Conservation (phyloP, 768 basidiomycete genomes). For the Floccularia luteovirens region DNA sequence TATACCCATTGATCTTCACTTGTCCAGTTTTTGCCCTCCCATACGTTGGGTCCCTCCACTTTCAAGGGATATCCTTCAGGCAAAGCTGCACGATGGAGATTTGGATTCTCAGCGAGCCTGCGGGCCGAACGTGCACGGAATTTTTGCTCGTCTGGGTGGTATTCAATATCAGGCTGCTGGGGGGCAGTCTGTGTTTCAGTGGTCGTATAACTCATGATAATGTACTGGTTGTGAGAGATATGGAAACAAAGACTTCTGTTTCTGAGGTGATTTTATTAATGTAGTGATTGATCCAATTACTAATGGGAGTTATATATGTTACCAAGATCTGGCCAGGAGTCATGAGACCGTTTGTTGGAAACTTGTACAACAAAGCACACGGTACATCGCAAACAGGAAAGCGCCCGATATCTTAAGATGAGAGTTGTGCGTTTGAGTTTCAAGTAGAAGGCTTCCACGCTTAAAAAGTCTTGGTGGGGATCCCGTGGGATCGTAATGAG, state of each 20-base stretch:
- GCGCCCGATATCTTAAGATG: too few species aligned
- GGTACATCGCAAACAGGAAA: too few species aligned
- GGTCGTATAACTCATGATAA: background rate
- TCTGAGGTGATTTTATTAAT: background rate
- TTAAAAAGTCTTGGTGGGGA: too few species aligned
- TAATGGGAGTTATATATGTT: too few species aligned
- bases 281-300: too few species aligned
- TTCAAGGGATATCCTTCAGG: constrained; percentile 27
- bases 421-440: too few species aligned
- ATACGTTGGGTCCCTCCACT: constrained; percentile 30
- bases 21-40: constrained; percentile 37
- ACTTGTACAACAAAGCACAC: too few species aligned
- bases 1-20: constrained; percentile 36
- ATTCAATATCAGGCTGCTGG: constrained; percentile 28
- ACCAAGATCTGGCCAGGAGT: too few species aligned
- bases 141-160: constrained; percentile 32
- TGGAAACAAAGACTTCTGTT: background rate
- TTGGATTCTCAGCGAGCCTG: constrained; percentile 27
- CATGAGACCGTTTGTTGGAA: too few species aligned
- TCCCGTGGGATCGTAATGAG: too few species aligned
- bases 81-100: constrained; percentile 22
- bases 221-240: background rate
- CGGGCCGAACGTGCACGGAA: constrained; percentile 28
- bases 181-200: constrained; percentile 3
- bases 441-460: too few species aligned